Conservation (phyloP, 306 rosid species). For the Lathyrus tuberosus region DNA sequence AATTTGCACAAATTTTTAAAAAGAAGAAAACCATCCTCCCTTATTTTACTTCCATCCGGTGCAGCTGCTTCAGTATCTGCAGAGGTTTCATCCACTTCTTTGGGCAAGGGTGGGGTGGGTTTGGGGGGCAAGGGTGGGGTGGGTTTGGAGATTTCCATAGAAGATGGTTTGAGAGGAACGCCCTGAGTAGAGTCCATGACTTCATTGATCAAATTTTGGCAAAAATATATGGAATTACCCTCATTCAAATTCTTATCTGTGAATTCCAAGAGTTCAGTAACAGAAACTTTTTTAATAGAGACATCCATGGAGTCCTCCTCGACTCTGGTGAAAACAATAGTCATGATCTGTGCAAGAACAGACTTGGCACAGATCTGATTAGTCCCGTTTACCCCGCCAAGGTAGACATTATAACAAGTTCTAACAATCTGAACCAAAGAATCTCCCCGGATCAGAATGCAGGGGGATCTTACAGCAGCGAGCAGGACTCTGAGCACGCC, state of each 20-base stretch:
- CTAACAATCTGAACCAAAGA: constrained; percentile 80
- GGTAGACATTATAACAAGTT: constrained; percentile 92
- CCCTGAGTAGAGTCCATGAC: constrained; percentile 81
- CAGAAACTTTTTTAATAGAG: constrained; percentile 57
- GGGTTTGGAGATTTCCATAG: constrained; percentile 49
- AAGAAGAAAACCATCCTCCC: constrained; percentile 90
- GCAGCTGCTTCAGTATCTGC: constrained; percentile 47
- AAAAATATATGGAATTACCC: constrained; percentile 80
- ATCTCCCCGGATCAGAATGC: constrained; percentile 78
- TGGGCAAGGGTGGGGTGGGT: constrained; percentile 41
- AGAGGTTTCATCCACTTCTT: constrained; percentile 37
- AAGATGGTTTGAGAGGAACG: constrained; percentile 40
- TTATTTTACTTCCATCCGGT: constrained; percentile 70
- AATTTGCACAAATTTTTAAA: constrained; percentile 90
- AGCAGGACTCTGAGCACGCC: constrained; percentile 81
- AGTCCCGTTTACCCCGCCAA: constrained; percentile 93
- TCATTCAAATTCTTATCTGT: constrained; percentile 94
- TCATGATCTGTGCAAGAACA: constrained; percentile 94
- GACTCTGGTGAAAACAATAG: constrained; percentile 72
- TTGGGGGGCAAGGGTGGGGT: constrained; percentile 38
- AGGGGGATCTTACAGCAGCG: constrained; percentile 79
- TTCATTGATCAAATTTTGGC: constrained; percentile 85
- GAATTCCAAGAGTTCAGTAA: constrained; percentile 79
- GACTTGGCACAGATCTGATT: constrained; percentile 99
- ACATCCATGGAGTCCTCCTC: constrained; percentile 78